phyloP scores from a whole-genome alignment of 345 rosid genomes.

The Eucalyptus caleyi region DNA sequence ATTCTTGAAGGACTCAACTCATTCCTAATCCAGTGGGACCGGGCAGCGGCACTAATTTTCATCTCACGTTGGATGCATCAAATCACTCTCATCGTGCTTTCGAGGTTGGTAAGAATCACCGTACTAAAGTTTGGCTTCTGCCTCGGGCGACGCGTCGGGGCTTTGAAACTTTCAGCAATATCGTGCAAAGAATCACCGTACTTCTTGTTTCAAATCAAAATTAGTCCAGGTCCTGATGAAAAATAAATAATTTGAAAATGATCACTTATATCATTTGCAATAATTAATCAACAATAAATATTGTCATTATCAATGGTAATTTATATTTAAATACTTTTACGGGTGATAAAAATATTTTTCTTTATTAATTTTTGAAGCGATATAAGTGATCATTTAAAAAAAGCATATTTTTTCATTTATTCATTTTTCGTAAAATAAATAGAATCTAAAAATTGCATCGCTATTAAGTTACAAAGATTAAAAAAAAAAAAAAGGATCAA shows the following conservation, averaged over 20 bases:
- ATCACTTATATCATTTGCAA: not conserved
- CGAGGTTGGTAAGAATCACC: not conserved
- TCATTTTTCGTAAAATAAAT: accelerated
- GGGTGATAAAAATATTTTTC: not conserved
- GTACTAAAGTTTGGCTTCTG: not conserved
- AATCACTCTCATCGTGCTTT: not conserved
- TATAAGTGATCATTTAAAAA: not conserved
- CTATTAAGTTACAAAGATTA: not conserved
- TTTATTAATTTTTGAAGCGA: not conserved
- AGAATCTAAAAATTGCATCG: not conserved
- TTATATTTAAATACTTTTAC: not conserved
- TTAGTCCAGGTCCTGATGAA: accelerated
- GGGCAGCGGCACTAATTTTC: not conserved
- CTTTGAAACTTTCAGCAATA: not conserved
- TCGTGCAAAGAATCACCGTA: not conserved
- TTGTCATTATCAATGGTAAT: not conserved
- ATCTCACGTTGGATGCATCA: not conserved
- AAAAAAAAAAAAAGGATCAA: not conserved
- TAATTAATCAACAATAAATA: not conserved
- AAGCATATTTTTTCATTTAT: accelerated
- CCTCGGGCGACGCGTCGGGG: not conserved
- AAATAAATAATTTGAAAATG: not conserved
- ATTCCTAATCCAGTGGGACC: not conserved
- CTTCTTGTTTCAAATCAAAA: not conserved
- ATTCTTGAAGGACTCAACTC: not conserved